Percentiles rank a stretch among this genome's conserved stretches.
phyloP scores from a whole-genome alignment of 495 filamentous ascomycete species.

The Podospora bellae-mahoneyi region DNA sequence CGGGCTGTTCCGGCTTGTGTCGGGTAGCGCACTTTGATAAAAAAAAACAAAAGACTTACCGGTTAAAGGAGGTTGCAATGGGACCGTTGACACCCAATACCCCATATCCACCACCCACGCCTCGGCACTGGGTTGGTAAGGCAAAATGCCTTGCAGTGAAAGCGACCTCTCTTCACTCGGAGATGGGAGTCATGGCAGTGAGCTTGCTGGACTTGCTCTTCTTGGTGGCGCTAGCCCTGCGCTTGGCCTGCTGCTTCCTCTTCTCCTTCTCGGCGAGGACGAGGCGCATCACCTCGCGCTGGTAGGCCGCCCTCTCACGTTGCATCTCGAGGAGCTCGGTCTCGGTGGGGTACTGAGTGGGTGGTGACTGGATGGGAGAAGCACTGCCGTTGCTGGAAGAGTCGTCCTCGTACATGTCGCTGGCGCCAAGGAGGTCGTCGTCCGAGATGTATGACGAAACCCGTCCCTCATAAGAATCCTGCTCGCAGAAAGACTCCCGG shows the following conservation, averaged over 20 bases:
- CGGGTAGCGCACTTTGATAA: conserved; percentile 18
- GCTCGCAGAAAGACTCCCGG: conserved; percentile 42
- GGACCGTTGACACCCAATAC: conserved; percentile 6
- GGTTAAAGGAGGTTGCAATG: conserved; percentile 3
- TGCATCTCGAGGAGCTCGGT: conserved; percentile 44
- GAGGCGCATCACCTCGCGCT: conserved; percentile 45
- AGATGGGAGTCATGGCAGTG: conserved; percentile 48
- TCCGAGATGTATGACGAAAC: conserved; percentile 49
- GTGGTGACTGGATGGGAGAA: conserved; percentile 36
- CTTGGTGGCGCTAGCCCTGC: conserved; percentile 34
- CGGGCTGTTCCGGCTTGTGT: conserved; percentile 10
- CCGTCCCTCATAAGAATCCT: conserved; percentile 37
- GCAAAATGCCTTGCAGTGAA: not conserved
- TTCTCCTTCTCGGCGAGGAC: conserved; percentile 48
- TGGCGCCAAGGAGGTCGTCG: conserved; percentile 43
- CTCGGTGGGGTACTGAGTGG: conserved; percentile 29
- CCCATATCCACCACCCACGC: not conserved
- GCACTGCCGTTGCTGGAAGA: conserved; percentile 44
- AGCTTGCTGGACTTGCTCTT: conserved; percentile 47
- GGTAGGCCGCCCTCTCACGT: conserved; percentile 43
- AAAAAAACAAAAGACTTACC: conserved; percentile 5
- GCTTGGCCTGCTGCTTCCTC: conserved; percentile 35
- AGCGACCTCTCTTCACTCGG: conserved; percentile 33
- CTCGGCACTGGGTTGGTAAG: conserved; percentile 2
- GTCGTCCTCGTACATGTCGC: conserved; percentile 43